Evolutionary conservation across 352 stramenopile genomes (phyloP).

Genomic region (Thraustotheca clavata): DNA sequence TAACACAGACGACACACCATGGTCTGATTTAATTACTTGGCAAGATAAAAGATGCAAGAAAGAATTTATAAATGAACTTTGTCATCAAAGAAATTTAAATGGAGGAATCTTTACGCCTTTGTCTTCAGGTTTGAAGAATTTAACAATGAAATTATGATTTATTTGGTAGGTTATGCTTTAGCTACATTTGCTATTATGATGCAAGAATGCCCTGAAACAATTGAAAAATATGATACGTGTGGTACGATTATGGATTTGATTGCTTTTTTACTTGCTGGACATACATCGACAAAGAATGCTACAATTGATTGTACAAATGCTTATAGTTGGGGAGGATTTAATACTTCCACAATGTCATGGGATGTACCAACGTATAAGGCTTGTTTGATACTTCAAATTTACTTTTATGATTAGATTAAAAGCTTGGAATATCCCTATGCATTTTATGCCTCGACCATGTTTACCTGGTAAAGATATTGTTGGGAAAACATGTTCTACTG

Average conservation of each 20-base stretch:
- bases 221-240: conserved; percentile 54
- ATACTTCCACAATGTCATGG: conserved; percentile 38
- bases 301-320: conserved; percentile 69
- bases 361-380: conserved; percentile 30
- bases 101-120: background rate
- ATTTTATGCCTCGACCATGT: conserved; percentile 52
- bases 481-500: conserved; percentile 23
- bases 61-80: conserved; percentile 33
- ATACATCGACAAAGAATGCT: conserved; percentile 28
- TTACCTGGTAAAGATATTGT: conserved; percentile 37
- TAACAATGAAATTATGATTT: conserved; percentile 25
- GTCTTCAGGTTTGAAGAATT: background rate
- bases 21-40: conserved; percentile 68
- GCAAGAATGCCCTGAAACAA: conserved; percentile 24
- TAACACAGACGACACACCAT: conserved; percentile 20
- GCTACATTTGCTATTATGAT: conserved; percentile 57
- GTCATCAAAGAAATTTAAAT: conserved; percentile 25
- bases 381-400: background rate
- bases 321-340: conserved; percentile 64
- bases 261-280: conserved; percentile 59
- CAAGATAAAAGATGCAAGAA: conserved; percentile 65
- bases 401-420: conserved; percentile 30
- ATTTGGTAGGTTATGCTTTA: conserved; percentile 57
- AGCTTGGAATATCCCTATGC: conserved; percentile 44
- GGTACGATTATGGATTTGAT: conserved; percentile 77